Evolutionary conservation across 495 filamentous ascomycete genomes (phyloP), one percentile per base, ranked within the genome.

Genomic region (Penicillium macrosclerotiorum): DNA sequence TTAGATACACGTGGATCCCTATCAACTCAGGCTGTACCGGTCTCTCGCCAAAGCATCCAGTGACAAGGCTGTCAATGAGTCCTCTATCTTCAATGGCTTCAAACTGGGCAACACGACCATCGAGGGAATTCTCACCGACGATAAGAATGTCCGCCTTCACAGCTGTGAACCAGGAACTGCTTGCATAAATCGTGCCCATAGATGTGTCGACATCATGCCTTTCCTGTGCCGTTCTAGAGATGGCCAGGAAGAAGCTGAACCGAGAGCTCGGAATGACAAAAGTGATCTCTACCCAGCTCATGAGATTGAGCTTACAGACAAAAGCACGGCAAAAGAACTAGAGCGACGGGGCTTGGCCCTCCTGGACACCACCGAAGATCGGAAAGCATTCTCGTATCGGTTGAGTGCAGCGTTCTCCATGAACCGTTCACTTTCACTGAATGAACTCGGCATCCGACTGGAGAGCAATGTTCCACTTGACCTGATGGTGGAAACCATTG

Each of bases 1-100:
- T 7, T 49, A 89, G 81, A 78, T 96, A 7, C 91, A 97, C 49
- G 74, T 95, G 19, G 90, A 93, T 63, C 59, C 75, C 8, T 96
- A 97, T 52, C 89, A 93, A 52, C 72, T 80, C 54, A 60, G 72
- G 1, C 74, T 96, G 1, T 96, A 92, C 52, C 66, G 69, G 23
- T 87, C 89, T 8, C 72, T 96, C 8, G 53, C 63, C 0, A 70
- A 62, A 43, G 47, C 63, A 19, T 20, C 45, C 17, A 42, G 53
- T 29, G 44, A 39, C 35, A 62, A 41, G 42, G 55, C 76, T 8
- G 59, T 73, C 7, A 64, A 65, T 9, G 85, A 89, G 58, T 83
- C 79, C 1, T 69, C 86, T 2, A 79, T 75, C 8, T 74, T 96
- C 17, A 81, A 80, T 22, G 92, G 91, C 0, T 95, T 86, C 56